Base-by-base conservation (phyloP, 371 early-diverging fungal genomes). In the Mucor plumbeus region DNA sequence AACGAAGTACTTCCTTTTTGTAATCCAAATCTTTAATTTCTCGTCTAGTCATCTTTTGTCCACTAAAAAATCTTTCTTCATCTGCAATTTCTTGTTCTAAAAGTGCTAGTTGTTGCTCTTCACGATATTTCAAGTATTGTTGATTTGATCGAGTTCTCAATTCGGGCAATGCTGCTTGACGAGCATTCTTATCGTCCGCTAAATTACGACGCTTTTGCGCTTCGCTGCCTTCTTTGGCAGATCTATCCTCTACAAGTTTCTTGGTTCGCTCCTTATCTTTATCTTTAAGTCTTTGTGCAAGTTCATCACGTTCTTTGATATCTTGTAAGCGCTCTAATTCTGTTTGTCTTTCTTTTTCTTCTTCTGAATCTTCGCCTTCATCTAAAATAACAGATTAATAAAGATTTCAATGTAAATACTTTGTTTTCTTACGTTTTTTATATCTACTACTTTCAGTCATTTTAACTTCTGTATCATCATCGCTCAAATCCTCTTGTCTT, bases 101-200 rank as follows among this genome's bases (percentile, higher is more conserved):
- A 38, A 96, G 78, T 67, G 90, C 84, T 54, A 98, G 75, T 67
- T 88, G 89, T 70, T 95, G 89, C 57, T 90, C 87, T 66, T 96
- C 96, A 55, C 99, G 91, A 72, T 91, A 87, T 62, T 89, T 88
- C 19, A 99, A 80, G 67, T 99, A 99, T 71, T 94, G 89, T 71
- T 95, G 94, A 38, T 98, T 91, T 1, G 98, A 92, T 9, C 91
- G 76, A 19, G 90, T 91, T 63, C 98, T 92, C 13, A 97, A 74
- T 39, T 87, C 85, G 0, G 92, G 90, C 14, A 97, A 71, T 9
- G 88, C 86, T 21, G 69, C 76, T 47, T 69, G 77, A 39, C 89
- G 76, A 1, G 91, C 89, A 35, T 92, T 90, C 17, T 80, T 87
- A 72, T 97, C 94, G 60, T 94, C 91, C 5, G 95, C 96, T 15